Evolutionary conservation across 1,284 basidiomycete genomes (phyloP), one percentile per base, ranked within the genome.

Genomic region (Ceratobasidium sp.): DNA sequence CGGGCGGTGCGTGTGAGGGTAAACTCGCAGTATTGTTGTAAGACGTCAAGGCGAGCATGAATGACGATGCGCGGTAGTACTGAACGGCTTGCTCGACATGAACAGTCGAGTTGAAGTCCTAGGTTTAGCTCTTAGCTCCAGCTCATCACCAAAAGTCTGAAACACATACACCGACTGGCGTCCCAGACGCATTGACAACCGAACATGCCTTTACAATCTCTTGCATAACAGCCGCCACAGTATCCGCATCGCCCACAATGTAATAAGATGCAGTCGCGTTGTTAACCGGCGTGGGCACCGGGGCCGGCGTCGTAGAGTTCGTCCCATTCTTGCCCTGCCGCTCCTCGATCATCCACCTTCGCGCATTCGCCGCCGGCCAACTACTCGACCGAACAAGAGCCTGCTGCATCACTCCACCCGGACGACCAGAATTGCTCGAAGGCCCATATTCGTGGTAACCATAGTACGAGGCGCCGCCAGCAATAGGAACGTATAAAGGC

Each of bases 61-160:
- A 81, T 15, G 80, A 79, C 11, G 80, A 81, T 8, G 81, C 77
- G 44, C 82, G 81, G 76, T 83, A 83, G 62, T 80, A 83, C 71
- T 83, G 81, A 29, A 83, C 76, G 15, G 81, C 73, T 65, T 82
- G 80, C 64, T 82, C 81, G 1, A 81, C 79, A 46, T 76, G 74
- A 1, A 79, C 76, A 56, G 74, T 76, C 17, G 57, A 44, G 32
- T 73, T 73, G 9, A 46, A 46, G 11, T 73, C 70, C 70, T 73
- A 40, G 49, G 8, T 8, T 15, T 37, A 19, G 11, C 5, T 32
- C 19, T 73, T 22, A 73, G 44, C 11, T 46, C 6, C 19, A 9
- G 13, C 22, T n/a, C 25, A 34, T 17, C 1, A 46, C 13, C 19
- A 22, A 29, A 29, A 25, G 13, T 51, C 64, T 8, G 32, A 43